Base-by-base conservation (phyloP, 371 early-diverging fungal species). In the Mucor velutinosus region DNA sequence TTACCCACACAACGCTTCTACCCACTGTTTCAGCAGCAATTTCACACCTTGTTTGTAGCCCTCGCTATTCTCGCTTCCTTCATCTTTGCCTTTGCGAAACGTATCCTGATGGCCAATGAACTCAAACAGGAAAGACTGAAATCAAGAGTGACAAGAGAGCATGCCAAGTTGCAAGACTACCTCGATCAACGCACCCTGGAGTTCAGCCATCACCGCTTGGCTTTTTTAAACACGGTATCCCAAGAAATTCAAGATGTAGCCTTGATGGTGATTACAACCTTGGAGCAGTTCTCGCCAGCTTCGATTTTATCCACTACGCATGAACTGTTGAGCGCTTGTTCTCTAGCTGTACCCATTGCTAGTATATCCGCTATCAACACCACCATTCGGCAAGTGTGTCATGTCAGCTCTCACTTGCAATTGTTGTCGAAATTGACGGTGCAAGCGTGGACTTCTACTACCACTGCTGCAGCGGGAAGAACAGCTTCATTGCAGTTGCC, bases 231-330 rank as follows among this genome's bases (percentile, higher is more conserved):
- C 3, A 82, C 84, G 11, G 72, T 84, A 3, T 80, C 82, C 15
- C 76, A 77, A 35, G 85, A 85, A 66, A 76, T 85, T 11, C 77
- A 81, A 60, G 83, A 82, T 65, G 81, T 81, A 10, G 78, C 83
- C 4, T 63, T 78, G 15, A 72, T 83, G 66, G 77, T 82, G 0
- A 76, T 78, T 7, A 81, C 83, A 3, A 79, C 82, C 0, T 59
- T 85, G 7, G 77, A 81, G 27, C 83, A 85, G 51, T 75, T 78
- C 33, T 78, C 80, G 2, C 79, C 83, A 1, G 19, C 74, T 8
- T 41, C 67, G 23, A 69, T 82, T 10, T 51, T 80, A 27, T 58
- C 69, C 4, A 74, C 72, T n/a, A 64, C 77, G 0, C 78, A 78
- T 45, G 83, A 82, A 43, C 64, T 78, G 58, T 41, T 82, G 33